Conservation (phyloP, 768 basidiomycete genomes). For the Lactifluus subvellereus region DNA sequence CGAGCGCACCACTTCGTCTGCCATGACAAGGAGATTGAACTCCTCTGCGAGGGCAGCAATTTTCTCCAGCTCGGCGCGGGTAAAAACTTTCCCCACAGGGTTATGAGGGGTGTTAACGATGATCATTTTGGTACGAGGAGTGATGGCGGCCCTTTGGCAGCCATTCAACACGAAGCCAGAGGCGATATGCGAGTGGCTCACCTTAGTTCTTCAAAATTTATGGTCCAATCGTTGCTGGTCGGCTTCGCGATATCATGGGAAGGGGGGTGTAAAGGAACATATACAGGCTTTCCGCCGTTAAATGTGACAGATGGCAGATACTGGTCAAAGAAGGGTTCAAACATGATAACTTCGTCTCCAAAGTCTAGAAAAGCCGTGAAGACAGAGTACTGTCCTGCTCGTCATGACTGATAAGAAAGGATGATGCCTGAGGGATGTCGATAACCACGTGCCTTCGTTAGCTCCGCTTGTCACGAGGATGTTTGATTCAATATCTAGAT, state of each 20-base stretch:
- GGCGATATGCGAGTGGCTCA: slow-evolving; percentile 28
- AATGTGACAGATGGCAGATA: slow-evolving; percentile 90
- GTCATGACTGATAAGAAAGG: slow-evolving; percentile 9
- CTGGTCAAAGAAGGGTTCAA: slow-evolving; percentile 98
- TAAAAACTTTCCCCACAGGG: slow-evolving; percentile 97
- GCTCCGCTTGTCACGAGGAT: slow-evolving; percentile 95
- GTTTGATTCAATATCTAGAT: slow-evolving; percentile 78
- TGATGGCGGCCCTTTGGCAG: slow-evolving; percentile 61
- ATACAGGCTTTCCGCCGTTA: slow-evolving; percentile 90
- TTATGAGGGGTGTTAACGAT: slow-evolving; percentile 97
- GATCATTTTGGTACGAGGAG: slow-evolving; percentile 88
- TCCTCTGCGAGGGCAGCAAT: slow-evolving; percentile 88
- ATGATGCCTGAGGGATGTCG: neutral
- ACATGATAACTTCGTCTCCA: slow-evolving; percentile 97
- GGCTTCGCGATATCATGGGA: slow-evolving; percentile 39
- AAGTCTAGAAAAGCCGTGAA: slow-evolving; percentile 87
- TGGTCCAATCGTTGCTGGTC: slow-evolving; percentile 75
- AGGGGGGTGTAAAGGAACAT: slow-evolving; percentile 94
- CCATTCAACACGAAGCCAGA: slow-evolving; percentile 7
- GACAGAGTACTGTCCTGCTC: slow-evolving; percentile 84
- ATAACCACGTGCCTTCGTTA: slow-evolving; percentile 68
- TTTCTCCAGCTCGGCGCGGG: slow-evolving; percentile 68
- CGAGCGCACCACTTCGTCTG: slow-evolving; percentile 88
- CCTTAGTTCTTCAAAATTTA: slow-evolving; percentile 88
- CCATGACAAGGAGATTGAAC: slow-evolving; percentile 86